Conservation (phyloP, 352 stramenopile species). For the Pythium monospermum region DNA sequence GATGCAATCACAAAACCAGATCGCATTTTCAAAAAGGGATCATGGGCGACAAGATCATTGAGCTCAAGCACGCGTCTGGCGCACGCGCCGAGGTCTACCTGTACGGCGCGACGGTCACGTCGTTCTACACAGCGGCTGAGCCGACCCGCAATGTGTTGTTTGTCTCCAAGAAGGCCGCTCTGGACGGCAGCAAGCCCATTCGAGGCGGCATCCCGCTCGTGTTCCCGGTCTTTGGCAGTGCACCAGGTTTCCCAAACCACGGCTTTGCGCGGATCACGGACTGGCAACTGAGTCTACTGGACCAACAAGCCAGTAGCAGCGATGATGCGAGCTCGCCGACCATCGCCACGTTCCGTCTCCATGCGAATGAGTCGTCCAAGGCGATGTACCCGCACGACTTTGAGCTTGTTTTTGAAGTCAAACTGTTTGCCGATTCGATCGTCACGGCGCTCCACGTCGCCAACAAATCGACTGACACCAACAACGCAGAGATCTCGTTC, state of each 20-base stretch:
- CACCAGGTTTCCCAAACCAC: conserved; percentile 89
- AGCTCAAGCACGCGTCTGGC: conserved; percentile 61
- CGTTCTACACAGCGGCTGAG: conserved; percentile 69
- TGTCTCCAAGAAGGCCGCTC: conserved; percentile 80
- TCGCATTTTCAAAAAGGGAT: neutral
- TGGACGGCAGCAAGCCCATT: conserved; percentile 93
- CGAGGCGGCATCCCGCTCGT: conserved; percentile 94
- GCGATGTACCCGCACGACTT: conserved; percentile 77
- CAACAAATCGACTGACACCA: conserved; percentile 81
- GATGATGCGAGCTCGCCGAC: conserved; percentile 38
- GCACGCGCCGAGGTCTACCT: conserved; percentile 75
- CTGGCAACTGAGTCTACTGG: conserved; percentile 55
- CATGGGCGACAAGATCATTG: conserved; percentile 25
- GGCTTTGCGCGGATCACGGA: conserved; percentile 88
- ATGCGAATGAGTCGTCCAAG: conserved; percentile 33
- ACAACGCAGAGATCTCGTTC: conserved; percentile 91
- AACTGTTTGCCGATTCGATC: conserved; percentile 75
- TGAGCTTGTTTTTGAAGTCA: conserved; percentile 81
- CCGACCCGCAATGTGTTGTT: conserved; percentile 89
- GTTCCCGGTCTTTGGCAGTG: conserved; percentile 94
- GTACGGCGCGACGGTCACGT: conserved; percentile 91
- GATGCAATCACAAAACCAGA: neutral
- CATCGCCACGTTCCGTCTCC: conserved; percentile 61
- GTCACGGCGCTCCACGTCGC: conserved; percentile 86
- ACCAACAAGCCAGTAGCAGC: conserved; percentile 30